Evolutionary conservation across 805 yeast species (phyloP), one percentile per base, ranked within the genome.

Genomic region (Torulaspora indica): DNA sequence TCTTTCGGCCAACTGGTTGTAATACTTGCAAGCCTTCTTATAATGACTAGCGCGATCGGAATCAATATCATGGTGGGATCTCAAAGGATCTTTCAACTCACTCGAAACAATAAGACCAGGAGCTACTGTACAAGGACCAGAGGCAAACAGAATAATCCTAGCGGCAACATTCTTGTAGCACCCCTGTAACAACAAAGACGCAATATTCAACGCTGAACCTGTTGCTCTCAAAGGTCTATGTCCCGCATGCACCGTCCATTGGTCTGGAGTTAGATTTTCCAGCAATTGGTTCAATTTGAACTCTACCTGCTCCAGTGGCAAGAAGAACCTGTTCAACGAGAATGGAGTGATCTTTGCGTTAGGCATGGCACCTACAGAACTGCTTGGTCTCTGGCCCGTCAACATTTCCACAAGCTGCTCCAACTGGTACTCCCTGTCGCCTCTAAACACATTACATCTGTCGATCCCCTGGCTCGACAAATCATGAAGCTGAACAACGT

Each of bases 31-130:
- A 8, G 96, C 95, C 64, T 85, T 86, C 60, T 85, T 83, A 70
- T 81, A 86, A 64, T 89, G 95, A 60, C 82, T 82, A 44, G 96
- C 95, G 39, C 76, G 68, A 57, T 91, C 97, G 54, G 89, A 82
- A 65, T 93, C 98, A 54, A 93, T 86, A 64, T 93, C 98, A 60
- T 85, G 87, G 69, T 93, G 99, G 7, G 98, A 93, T 73, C 99
- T 81, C 57, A 93, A 85, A 38, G 98, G 96, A 68, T 93, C 98
- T 63, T 86, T 85, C 64, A 93, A 76, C 65, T 89, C 93, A 18
- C 83, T 80, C 35, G 91, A 87, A 23, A 93, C 99, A 54, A 93
- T 88, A 63, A 86, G 72, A 56, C 99, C 99, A 9, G 99, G 98
- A 36, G 84, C 85, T 61, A 85, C 81, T 36, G 98, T 93, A 64